Percentiles rank a stretch among this genome's conserved stretches.
Conservation (phyloP, 108 stramenopile genomes). For the Aurantiochytrium sp. region DNA sequence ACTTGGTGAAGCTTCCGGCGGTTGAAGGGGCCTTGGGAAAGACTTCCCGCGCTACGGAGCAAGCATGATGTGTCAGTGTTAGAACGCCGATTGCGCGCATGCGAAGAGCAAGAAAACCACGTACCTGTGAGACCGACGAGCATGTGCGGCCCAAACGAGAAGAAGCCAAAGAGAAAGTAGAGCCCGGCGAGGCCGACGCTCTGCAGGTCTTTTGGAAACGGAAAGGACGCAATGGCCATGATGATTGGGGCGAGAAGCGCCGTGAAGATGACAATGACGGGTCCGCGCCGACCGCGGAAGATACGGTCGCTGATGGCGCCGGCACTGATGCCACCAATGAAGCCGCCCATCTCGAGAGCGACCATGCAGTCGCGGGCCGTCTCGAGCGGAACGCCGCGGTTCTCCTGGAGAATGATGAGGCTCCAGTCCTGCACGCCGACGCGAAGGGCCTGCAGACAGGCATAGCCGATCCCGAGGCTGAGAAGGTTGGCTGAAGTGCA, state of each 20-base stretch:
- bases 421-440: conserved; percentile 23
- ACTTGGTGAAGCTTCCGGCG: background rate
- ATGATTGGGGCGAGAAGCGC: background rate
- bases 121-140: conserved; percentile 27
- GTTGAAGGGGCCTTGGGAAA: background rate
- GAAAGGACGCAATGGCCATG: background rate
- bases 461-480: conserved; percentile 15
- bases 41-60: background rate
- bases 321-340: background rate
- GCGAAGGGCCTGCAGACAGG: background rate
- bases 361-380: background rate
- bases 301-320: conserved; percentile 6
- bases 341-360: background rate
- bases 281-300: background rate
- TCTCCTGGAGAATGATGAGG: background rate
- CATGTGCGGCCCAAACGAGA: conserved; percentile 18
- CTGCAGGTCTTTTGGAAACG: background rate
- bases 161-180: background rate
- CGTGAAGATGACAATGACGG: conserved; percentile 4
- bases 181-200: background rate
- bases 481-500: background rate
- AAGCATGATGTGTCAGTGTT: background rate
- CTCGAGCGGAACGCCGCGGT: background rate
- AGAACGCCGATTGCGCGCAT: background rate
- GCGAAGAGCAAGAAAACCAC: background rate